Base-by-base conservation (phyloP, 2,329 filamentous ascomycete genomes). In the Scortechinia acanthostroma region DNA sequence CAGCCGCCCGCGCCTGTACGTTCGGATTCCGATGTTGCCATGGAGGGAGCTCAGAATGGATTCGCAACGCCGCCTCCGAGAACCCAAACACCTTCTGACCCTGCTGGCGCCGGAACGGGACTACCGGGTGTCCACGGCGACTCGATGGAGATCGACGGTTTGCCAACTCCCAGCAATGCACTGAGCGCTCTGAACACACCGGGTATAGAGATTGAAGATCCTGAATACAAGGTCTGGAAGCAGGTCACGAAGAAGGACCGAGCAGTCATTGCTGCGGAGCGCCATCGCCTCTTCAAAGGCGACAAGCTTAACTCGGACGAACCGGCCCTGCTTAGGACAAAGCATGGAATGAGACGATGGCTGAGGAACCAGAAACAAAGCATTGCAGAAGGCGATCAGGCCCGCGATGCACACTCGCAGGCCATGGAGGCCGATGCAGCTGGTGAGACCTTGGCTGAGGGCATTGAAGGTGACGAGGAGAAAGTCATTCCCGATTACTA, bases 191-290 rank as follows among this genome's bases (percentile, higher is more conserved):
- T 77, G 22, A 10, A 10, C 17, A 75, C 72, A 14, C 86, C 94
- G 53, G 88, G 95, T 53, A 76, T 78, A 13, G 89, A 89, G 52
- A 81, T 40, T 13, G 35, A 94, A 53, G 91, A 97, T 54, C 91
- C 97, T 47, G 91, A 96, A 58, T 95, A 93, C 67, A 95, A 94
- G 61, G 87, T 93, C 25, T 98, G 94, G 93, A 98, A 97, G 68
- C 91, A 97, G 63, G 89, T 95, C 33, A 98, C 93, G 2, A 97
- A 97, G 66, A 96, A 93, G 60, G 91, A 95, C 56, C 83, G 93
- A 50, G 93, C 93, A 3, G 70, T 86, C 20, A 80, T 91, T 45
- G 86, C 93, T 48, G 89, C 91, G 51, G 88, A 95, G 59, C 80
- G 93, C 22, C 83, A 90, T 61, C 79, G 86, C 30, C 76, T 98